Evolutionary conservation across 352 stramenopile genomes (phyloP).

Genomic region (Aphanomyces stellatus): DNA sequence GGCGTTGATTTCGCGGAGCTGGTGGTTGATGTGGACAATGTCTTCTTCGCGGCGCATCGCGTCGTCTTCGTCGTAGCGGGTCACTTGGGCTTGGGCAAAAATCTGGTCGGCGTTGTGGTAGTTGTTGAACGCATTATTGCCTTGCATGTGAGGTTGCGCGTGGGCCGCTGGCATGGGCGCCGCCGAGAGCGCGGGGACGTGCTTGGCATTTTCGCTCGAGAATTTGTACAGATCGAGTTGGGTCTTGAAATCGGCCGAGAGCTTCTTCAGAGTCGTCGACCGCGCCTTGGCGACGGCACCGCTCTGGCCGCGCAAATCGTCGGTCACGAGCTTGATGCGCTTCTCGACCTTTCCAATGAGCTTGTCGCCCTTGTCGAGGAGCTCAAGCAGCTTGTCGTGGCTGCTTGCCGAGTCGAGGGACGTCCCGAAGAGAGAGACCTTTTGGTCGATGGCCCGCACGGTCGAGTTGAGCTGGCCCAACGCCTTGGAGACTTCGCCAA

Average conservation of each 20-base stretch:
- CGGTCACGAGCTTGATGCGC: constrained; percentile 38
- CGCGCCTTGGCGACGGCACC: constrained; percentile 30
- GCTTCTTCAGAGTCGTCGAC: constrained; percentile 44
- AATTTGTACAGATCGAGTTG: constrained; percentile 51
- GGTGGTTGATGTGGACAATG: constrained; percentile 64
- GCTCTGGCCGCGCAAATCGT: constrained; percentile 23
- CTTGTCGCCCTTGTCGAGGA: constrained; percentile 50
- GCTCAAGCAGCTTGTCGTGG: constrained; percentile 52
- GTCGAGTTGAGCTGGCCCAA: constrained; percentile 50
- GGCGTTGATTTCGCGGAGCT: constrained; percentile 55
- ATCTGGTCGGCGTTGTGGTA: constrained; percentile 66
- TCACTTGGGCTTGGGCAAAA: constrained; percentile 53
- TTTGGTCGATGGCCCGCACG: constrained; percentile 49
- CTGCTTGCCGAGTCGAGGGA: constrained; percentile 47
- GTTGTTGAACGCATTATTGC: constrained; percentile 28
- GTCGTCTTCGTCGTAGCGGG: constrained; percentile 54
- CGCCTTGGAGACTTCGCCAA: constrained; percentile 51
- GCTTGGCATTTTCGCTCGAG: constrained; percentile 33
- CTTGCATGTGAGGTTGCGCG: not conserved
- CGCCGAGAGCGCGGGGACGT: not conserved
- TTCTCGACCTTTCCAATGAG: constrained; percentile 48
- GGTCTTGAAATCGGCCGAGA: constrained; percentile 54
- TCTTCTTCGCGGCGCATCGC: constrained; percentile 50
- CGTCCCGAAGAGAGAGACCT: constrained; percentile 51
- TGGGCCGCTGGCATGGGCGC: not conserved